Evolutionary conservation across 768 basidiomycete genomes (phyloP), one percentile per base, ranked within the genome.

Genomic region (Suillus alpinus): DNA sequence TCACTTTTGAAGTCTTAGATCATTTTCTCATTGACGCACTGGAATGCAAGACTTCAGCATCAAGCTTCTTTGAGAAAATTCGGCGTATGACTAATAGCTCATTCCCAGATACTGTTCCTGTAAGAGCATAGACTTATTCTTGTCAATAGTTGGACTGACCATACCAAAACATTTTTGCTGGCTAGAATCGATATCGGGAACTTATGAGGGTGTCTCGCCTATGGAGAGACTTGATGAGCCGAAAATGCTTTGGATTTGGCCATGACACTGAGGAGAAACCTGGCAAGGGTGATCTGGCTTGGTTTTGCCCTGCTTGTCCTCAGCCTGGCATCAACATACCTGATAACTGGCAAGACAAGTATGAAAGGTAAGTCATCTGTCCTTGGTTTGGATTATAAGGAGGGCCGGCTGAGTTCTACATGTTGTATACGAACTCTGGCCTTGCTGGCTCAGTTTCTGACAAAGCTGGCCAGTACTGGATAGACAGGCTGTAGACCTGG

Each of bases 241-340:
- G 32, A n/a, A 59, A 59, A 37, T 40, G 61, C 2, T 37, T 44
- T 10, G 65, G 61, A 16, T 62, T 55, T 53, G 52, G 59, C 8
- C 65, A 65, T 57, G 65, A 66, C 40, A 55, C 6, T 20, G 29
- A 40, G 26, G 26, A 14, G 16, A 16, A 20, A 26, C 62, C 62
- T 37, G 55, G 50, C 12, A 26, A 40, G 20, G 62, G 62, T n/a
- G 52, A 50, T 12, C 51, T 59, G 65, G 61, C 52, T 39, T 63
- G 3, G 71, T 73, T 71, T 36, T 75, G 71, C 43, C 59, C 68
- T 0, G 61, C 69, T 7, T 75, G 73, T 50, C 71, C 68, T 0
- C 71, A 72, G 41, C 68, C 68, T 0, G 64, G 61, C 0, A 56
- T 69, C 14, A 75, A 75, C 47, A 20, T 73, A 2, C 68, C 68